Evolutionary conservation across 306 rosid species (phyloP).

Genomic region (Vicia faba): DNA sequence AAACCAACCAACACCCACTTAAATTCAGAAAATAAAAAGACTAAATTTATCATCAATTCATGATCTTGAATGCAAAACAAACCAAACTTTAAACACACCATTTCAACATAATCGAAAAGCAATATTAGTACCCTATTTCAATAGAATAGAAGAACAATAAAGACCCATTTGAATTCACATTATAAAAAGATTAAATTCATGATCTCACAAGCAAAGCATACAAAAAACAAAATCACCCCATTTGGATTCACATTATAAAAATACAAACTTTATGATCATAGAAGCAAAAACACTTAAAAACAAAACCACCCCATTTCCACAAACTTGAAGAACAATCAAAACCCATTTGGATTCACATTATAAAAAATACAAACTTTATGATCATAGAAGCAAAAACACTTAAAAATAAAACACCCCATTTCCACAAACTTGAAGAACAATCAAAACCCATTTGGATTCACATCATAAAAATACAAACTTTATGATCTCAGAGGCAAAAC

Average conservation of each 20-base stretch:
- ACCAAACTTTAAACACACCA: background rate
- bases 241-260: background rate
- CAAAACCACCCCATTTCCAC: background rate
- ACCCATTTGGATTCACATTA: background rate
- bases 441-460: background rate
- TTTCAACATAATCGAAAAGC: background rate
- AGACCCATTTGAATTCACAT: constrained; percentile 5
- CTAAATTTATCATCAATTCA: background rate
- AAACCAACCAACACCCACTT: background rate
- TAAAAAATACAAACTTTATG: background rate
- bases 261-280: background rate
- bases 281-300: background rate
- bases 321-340: background rate
- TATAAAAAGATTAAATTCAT: background rate
- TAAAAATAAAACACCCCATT: constrained; percentile 5
- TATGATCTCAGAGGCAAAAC: background rate
- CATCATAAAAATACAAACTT: background rate
- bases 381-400: background rate
- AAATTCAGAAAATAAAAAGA: background rate
- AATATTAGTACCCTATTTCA: too few relatives aligned
- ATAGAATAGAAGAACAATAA: background rate
- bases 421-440: background rate
- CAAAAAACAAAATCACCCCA: background rate
- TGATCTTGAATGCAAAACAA: constrained; percentile 2
- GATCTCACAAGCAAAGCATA: background rate